A percentile compares a stretch with the other conserved stretches of the same genome.
phyloP scores from a whole-genome alignment of 176 grass and related monocot species.

The Oryza longistaminata region DNA sequence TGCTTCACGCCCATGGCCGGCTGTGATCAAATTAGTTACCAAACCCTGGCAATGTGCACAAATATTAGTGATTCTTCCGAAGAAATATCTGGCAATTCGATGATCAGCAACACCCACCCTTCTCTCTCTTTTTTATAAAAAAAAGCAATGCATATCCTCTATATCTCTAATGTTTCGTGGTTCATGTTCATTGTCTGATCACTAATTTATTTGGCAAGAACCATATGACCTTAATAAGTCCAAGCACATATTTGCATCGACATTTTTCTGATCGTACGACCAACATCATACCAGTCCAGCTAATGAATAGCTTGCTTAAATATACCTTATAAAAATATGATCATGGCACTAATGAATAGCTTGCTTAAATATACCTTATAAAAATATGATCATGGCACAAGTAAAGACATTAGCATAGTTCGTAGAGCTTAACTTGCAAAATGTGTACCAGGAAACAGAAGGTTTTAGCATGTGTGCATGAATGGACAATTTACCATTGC shows the following conservation, averaged over 20 bases:
- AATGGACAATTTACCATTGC: slow-evolving; percentile 20
- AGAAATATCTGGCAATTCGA: slow-evolving; percentile 4
- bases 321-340: not conserved
- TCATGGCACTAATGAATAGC: not conserved
- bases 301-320: not conserved
- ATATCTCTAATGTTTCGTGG: not conserved
- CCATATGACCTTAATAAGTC: not conserved
- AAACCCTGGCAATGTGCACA: slow-evolving; percentile 59
- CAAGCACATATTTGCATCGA: not conserved
- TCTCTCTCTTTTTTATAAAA: not conserved
- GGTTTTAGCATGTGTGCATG: slow-evolving; percentile 15
- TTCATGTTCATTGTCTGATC: not conserved
- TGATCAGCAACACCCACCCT: not conserved
- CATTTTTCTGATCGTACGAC: not conserved
- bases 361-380: not conserved
- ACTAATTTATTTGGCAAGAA: not conserved
- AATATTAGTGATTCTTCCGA: slow-evolving; percentile 20
- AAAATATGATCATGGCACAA: not conserved
- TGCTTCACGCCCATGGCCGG: slow-evolving; percentile 91
- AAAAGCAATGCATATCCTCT: not conserved
- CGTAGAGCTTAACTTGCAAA: not conserved
- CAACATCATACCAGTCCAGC: not conserved
- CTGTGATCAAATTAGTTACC: slow-evolving; percentile 80
- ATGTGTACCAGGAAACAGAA: not conserved
- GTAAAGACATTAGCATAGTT: not conserved